Conservation (phyloP, 75 land plant genomes). For the Azolla pinnata region DNA sequence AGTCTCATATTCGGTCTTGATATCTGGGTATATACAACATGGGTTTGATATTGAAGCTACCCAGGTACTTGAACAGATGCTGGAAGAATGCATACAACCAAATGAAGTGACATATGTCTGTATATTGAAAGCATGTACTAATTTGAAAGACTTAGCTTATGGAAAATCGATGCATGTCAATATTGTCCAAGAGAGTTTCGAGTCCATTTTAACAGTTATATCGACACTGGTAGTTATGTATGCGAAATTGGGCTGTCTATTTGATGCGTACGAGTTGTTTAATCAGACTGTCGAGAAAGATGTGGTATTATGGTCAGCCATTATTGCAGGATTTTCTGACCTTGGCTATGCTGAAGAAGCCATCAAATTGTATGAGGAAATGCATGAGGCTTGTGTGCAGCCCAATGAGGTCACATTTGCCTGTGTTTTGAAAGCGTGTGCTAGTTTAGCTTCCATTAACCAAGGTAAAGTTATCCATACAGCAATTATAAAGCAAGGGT, state of each 20-base stretch:
- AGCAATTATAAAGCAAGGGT: conserved; percentile 9
- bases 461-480: conserved; percentile 26
- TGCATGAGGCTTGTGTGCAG: conserved; percentile 25
- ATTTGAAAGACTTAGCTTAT: conserved; percentile 9
- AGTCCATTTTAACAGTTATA: conserved; percentile 16
- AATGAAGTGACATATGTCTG: conserved; percentile 30
- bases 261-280: conserved; percentile 11
- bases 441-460: conserved; percentile 26
- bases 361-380: conserved; percentile 21
- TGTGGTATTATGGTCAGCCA: conserved; percentile 18
- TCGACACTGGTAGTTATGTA: conserved; percentile 16
- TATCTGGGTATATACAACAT: conserved; percentile 27
- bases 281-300: conserved; percentile 11
- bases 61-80: conserved; percentile 25
- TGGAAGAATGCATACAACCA: conserved; percentile 17
- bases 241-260: conserved; percentile 12
- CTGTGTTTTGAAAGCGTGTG: conserved; percentile 38
- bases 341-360: conserved; percentile 24
- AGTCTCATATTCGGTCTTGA: conserved; percentile 35
- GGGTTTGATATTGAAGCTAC: conserved; percentile 7
- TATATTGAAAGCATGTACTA: conserved; percentile 28
- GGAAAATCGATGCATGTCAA: conserved; percentile 31
- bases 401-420: conserved; percentile 32
- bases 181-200: conserved; percentile 9
- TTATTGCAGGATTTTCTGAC: conserved; percentile 16